Evolutionary conservation across 768 basidiomycete species (phyloP), one percentile per base, ranked within the genome.

Genomic region (Polyporus arcularius): DNA sequence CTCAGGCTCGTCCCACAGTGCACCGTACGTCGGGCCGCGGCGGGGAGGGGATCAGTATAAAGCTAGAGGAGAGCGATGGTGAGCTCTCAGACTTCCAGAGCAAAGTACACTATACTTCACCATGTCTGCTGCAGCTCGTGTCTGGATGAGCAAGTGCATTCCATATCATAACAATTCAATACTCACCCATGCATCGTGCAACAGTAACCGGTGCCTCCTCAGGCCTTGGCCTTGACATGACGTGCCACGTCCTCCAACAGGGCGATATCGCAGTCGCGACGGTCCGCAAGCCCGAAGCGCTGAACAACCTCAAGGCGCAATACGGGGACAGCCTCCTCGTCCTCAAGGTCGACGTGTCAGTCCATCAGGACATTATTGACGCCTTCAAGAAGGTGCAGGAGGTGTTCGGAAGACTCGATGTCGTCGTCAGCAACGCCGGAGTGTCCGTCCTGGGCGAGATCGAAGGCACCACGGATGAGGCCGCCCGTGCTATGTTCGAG

Each of bases 371-470:
- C 26, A 58, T 70, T 49, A n/a, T 28, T 14, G 52, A 30, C 21
- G 70, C 67, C 3, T 71, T 71, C 56, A 45, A 53, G 10, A n/a
- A 58, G 54, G 64, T 64, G 6, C 38, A 49, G 38, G 60, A 55
- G n/a, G 32, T 47, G 5, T 68, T 68, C 58, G 68, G 64, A 6
- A 43, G 64, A 12, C 47, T 71, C 54, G 68, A 71, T 53, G 65
- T 71, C 30, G 68, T 71, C 32, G 64, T 66, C 60, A 71, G 65
- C 57, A 71, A 71, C 35, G 70, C 68, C n/a, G 70, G 67, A 9
- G 62, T 56, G 40, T 21, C 26, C 8, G 18, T 63, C 15, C 2
- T 65, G 15, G 55, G 57, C 21, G 70, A 68, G 49, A 43, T 60
- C 30, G 69, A 71, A 55, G 62, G 54, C 15, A 59, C 60, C 14